Percentiles rank a stretch among this genome's conserved stretches.
These are phyloP conservation scores for Lantana camara DNA, from an alignment of 257 asterid genomes.

Conservation along the genomic window DNA sequence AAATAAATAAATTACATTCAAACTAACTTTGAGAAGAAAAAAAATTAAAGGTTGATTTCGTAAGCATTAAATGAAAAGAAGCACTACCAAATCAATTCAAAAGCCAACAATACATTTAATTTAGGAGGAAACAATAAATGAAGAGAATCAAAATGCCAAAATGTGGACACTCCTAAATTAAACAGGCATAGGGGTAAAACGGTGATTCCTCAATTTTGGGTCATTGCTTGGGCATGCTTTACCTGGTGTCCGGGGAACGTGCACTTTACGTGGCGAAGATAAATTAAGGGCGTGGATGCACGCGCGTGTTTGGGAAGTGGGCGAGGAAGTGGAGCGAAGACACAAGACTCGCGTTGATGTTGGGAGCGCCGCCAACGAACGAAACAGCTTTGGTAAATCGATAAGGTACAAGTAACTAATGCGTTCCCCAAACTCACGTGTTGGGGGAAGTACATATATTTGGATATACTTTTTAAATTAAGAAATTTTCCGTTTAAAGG, in stretches of 20 bases:
- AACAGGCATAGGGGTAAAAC: conserved; percentile 16
- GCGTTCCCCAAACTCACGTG: not conserved
- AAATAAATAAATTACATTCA: no score
- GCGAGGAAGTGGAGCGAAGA: not conserved
- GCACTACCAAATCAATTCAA: no score
- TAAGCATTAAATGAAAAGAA: no score
- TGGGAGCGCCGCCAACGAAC: conserved; percentile 5
- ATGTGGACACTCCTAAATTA: not conserved
- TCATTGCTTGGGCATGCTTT: conserved; percentile 33
- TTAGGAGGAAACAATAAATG: conserved; percentile 2
- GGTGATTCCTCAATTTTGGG: conserved; percentile 13
- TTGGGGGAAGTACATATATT: not conserved
- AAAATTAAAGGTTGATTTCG: no score
- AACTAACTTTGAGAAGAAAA: no score
- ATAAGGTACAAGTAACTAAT: conserved; percentile 16
- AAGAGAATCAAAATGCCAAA: not conserved
- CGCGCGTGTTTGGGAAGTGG: conserved; percentile 16
- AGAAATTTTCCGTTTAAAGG: no score
- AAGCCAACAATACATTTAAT: no score
- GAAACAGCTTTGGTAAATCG: not conserved
- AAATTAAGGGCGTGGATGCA: not conserved
- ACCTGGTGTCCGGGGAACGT: conserved; percentile 29
- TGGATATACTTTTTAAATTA: no score
- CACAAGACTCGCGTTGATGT: conserved; percentile 10
- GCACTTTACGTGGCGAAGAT: conserved; percentile 23